Base-by-base conservation (phyloP, 768 basidiomycete genomes). In the Hysterangium stoloniferum region DNA sequence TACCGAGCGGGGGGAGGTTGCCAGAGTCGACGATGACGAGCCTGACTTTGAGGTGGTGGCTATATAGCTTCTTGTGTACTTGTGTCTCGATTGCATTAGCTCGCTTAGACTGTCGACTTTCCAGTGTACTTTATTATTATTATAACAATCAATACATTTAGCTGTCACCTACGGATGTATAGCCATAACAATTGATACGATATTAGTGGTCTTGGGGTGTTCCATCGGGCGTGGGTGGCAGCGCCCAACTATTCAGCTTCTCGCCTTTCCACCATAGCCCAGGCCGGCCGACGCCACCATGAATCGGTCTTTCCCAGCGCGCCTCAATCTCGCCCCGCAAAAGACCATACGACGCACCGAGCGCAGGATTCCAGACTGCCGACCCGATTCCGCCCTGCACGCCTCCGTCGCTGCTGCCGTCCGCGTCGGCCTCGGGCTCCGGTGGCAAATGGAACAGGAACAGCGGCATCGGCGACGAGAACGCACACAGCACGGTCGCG, bases 401-500 rank as follows among this genome's bases (percentile, higher is more conserved):
- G 6, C 54, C 44, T 17, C 35, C 20, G 28, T 47, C 43, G 22
- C 27, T 17, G 33, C 50, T 56, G 38, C 20, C 38, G 20, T 58
- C 54, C 0, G 50, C 55, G 4, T 41, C 35, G 9, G 56, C 20
- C 0, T 48, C 45, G 34, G 59, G 46, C 24, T 54, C 49, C 7
- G 73, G 72, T 1, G 91, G 90, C 2, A 96, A 65, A 55, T 94
- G 82, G 2, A 95, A 61, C 11, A 96, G 73, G 50, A 90, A 74
- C 51, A 94, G 76, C 0, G 93, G 93, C 11, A 91, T 73, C 0
- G 77, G 71, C 1, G 88, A 92, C 9, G 82, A 79, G 54, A 81
- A 75, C 1, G 84, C 88, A 9, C 81, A 80, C 1, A 83, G 69
- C 49, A 86, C 61, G 0, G 90, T 78, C 0, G 78, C 66, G 46